Evolutionary conservation across 495 filamentous ascomycete species (phyloP).

Genomic region (Podospora australis): DNA sequence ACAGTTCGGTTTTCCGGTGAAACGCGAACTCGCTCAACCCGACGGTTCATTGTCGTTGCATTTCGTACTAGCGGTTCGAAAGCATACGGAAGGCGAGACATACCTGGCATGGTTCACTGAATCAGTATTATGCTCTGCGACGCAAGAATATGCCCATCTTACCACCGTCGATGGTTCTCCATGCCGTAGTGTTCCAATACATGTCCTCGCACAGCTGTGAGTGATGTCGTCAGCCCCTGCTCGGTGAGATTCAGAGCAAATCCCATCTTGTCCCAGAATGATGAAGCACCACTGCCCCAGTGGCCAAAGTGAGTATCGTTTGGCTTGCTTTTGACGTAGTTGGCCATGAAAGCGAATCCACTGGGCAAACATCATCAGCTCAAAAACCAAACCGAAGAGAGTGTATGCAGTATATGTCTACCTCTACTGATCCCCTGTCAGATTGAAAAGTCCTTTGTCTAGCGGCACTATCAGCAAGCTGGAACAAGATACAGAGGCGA

Average conservation of each 20-base stretch:
- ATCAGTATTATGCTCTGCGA: neutral
- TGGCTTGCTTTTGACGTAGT: conserved; percentile 45
- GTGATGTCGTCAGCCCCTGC: neutral
- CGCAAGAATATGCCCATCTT: neutral
- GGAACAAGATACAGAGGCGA: neutral
- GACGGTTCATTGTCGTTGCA: conserved; percentile 46
- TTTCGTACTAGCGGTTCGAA: conserved; percentile 54
- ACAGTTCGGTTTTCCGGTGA: conserved; percentile 34
- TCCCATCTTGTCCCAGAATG: conserved; percentile 28
- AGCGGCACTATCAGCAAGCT: too few relatives aligned
- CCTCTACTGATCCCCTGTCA: conserved; percentile 39
- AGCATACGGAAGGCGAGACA: conserved; percentile 53
- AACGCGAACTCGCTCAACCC: conserved; percentile 44
- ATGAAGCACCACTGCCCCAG: conserved; percentile 14
- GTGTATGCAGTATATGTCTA: neutral
- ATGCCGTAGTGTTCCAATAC: conserved; percentile 55
- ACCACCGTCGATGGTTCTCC: conserved; percentile 58
- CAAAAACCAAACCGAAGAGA: neutral
- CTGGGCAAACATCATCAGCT: conserved; percentile 24
- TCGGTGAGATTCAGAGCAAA: too few relatives aligned
- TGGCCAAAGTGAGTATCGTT: conserved; percentile 49
- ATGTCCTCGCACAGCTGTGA: conserved; percentile 39
- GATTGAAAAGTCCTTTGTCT: conserved; percentile 26
- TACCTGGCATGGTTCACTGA: conserved; percentile 4
- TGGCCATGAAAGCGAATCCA: conserved; percentile 55